These are phyloP conservation scores for Cladophialophora bantiana DNA, from an alignment of 2,329 filamentous ascomycete genomes.

Conservation along the genomic window DNA sequence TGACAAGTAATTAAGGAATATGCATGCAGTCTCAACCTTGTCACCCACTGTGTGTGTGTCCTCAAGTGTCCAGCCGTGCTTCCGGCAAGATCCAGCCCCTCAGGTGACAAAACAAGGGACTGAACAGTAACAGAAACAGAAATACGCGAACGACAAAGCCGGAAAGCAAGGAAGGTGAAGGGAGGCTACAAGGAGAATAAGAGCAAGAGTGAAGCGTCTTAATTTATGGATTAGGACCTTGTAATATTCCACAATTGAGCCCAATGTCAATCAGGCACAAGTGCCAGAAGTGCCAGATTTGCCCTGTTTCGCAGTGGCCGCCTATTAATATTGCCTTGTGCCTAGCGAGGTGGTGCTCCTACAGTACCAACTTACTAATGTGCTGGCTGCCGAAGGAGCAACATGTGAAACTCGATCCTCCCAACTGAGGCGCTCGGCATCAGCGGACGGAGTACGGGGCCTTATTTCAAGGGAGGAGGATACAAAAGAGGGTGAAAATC, in stretches of 20 bases:
- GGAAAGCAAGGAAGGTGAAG: neutral
- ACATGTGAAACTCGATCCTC: neutral
- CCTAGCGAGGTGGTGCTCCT: neutral
- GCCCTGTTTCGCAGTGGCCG: neutral
- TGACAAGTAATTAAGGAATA: neutral
- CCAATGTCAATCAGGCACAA: neutral
- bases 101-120: neutral
- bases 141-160: neutral
- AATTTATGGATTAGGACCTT: neutral
- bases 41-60: neutral
- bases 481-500: no score
- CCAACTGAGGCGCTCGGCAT: neutral
- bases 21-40: constrained; percentile 1
- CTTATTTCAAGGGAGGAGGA: no score
- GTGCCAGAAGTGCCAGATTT: neutral
- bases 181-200: neutral
- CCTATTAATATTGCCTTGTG: neutral
- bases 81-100: constrained; percentile 2
- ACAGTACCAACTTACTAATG: neutral
- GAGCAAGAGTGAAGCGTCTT: neutral
- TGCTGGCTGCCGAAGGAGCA: neutral
- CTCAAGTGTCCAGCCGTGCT: neutral
- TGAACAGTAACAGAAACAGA: neutral
- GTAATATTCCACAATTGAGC: neutral
- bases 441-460: neutral